Base-by-base conservation (phyloP, 176 grass and related monocot genomes). In the Oryza longistaminata region DNA sequence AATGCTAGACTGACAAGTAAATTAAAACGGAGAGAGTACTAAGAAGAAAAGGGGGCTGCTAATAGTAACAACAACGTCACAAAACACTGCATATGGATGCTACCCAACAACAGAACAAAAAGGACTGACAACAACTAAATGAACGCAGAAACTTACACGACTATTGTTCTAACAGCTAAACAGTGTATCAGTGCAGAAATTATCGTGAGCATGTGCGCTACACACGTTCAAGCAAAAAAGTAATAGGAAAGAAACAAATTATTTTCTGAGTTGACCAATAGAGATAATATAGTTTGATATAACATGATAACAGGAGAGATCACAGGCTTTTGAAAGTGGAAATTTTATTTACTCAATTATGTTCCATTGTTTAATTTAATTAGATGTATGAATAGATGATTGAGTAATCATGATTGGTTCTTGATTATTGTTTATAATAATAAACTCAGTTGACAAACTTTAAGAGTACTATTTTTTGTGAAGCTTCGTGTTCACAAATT, bases 341-440 rank as follows among this genome's bases (percentile, higher is more conserved):
- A 68, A 22, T 19, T n/a, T 34, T 50, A 7, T 80, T 34, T 31
- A 78, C 37, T 46, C 13, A 78, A 45, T 70, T 66, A 22, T 45
- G 60, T 16, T 64, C 33, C 11, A 64, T 34, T 25, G 34, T 42
- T 25, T 15, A 39, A 9, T 35, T 53, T 5, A 44, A 9, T 58
- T 12, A 44, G 74, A 44, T 85, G 48, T 39, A 37, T n/a, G 14
- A 29, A 22, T 3, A 50, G 78, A 68, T 12, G 44, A 5, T 68
- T 42, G 34, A 39, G 26, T 37, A 39, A 37, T 25, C 42, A 48
- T 75, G 42, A 48, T 45, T 10, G 16, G 26, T 17, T 53, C 22
- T 85, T 9, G 55, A 64, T 35, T 52, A 44, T n/a, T 68, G 60
- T 87, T 75, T 70, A 14, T 25, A 27, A 60, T 25, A 27, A 60